A percentile compares a stretch with the other conserved stretches of the same genome.
These are phyloP conservation scores for Huntiella moniliformis DNA, from an alignment of 2,329 filamentous ascomycete species.

Conservation along the genomic window DNA sequence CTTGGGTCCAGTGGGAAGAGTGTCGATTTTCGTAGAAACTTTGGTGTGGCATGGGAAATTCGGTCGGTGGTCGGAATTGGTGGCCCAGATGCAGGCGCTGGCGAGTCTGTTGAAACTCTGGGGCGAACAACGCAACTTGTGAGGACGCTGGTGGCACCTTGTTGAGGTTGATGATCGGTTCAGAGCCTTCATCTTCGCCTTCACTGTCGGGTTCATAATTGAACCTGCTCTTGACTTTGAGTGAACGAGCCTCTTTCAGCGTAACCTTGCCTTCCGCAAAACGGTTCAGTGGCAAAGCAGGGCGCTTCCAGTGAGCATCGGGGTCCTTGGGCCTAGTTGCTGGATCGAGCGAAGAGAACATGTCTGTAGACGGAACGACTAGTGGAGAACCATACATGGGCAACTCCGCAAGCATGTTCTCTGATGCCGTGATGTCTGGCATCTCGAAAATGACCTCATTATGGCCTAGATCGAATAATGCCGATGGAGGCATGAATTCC, in stretches of 20 bases:
- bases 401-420: conserved; percentile 61
- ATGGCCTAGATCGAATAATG: conserved; percentile 64
- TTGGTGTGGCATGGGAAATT: conserved; percentile 76
- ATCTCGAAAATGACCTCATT: conserved; percentile 69
- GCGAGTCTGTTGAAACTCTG: conserved; percentile 73
- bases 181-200: conserved; percentile 38
- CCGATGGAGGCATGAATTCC: conserved; percentile 46
- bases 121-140: conserved; percentile 72
- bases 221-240: conserved; percentile 64
- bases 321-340: conserved; percentile 32
- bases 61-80: conserved; percentile 81
- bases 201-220: conserved; percentile 56
- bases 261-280: conserved; percentile 68
- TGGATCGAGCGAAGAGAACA: conserved; percentile 24
- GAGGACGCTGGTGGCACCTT: conserved; percentile 48
- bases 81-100: conserved; percentile 82
- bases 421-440: conserved; percentile 52
- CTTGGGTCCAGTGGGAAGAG: conserved; percentile 77
- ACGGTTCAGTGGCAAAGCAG: conserved; percentile 71
- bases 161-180: conserved; percentile 15
- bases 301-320: conserved; percentile 54
- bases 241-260: conserved; percentile 44
- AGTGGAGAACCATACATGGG: conserved; percentile 57
- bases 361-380: conserved; percentile 37
- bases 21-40: conserved; percentile 75